These are phyloP conservation scores for Syzygium oleosum DNA, from an alignment of 345 rosid genomes.

Conservation along the genomic window DNA sequence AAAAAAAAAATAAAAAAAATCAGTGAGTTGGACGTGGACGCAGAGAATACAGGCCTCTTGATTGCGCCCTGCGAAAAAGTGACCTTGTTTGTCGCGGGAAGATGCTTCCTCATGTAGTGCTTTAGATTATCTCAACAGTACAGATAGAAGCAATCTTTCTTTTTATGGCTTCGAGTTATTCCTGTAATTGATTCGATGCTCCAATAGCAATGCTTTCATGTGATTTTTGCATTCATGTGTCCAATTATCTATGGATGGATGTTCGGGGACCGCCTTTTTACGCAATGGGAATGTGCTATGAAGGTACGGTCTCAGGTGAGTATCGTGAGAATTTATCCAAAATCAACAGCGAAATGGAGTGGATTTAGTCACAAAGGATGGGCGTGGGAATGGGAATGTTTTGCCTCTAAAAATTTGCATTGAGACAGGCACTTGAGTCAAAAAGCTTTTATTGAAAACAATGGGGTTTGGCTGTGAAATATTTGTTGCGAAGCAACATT, in stretches of 20 bases:
- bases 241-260: background rate
- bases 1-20: too few relatives aligned
- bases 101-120: background rate
- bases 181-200: background rate
- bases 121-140: background rate
- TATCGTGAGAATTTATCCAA: background rate
- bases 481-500: too few relatives aligned
- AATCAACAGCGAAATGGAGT: background rate
- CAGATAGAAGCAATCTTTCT: background rate
- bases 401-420: too few relatives aligned
- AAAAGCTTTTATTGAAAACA: background rate
- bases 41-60: background rate
- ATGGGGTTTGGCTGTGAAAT: background rate
- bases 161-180: background rate
- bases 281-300: background rate
- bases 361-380: background rate
- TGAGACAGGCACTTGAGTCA: background rate
- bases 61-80: background rate
- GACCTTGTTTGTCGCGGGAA: background rate
- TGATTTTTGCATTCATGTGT: background rate
- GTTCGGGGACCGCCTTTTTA: background rate
- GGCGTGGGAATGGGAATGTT: too few relatives aligned
- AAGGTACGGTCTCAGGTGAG: background rate
- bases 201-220: background rate
- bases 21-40: background rate